A percentile compares a stretch with the other conserved stretches of the same genome.
phyloP scores from a whole-genome alignment of 768 basidiomycete genomes.

The Leccinum uliginosum region DNA sequence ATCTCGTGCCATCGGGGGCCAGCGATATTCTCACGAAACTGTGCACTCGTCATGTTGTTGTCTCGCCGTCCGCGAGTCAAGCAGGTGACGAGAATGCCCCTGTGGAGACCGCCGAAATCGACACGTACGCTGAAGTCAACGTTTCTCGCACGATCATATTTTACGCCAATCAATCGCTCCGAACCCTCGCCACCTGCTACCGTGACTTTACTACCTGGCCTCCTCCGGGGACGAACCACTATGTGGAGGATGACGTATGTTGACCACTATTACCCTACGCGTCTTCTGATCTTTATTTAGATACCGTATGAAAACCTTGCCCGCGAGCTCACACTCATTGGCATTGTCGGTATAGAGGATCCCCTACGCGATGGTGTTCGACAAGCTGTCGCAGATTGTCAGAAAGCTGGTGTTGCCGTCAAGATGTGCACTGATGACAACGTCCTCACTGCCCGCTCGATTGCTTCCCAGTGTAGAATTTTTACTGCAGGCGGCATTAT shows the following conservation, averaged over 20 bases:
- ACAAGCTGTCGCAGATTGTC: conserved; percentile 84
- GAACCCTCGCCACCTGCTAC: conserved; percentile 94
- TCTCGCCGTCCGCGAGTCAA: conserved; percentile 31
- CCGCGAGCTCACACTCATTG: conserved; percentile 75
- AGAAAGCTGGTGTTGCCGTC: conserved; percentile 83
- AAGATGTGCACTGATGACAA: conserved; percentile 99
- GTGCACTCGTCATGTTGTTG: conserved; percentile 71
- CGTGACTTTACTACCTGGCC: conserved; percentile 87
- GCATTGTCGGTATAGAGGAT: conserved; percentile 93
- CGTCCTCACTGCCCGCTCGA: conserved; percentile 89
- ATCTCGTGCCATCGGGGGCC: conserved; percentile 42
- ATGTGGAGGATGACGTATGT: conserved; percentile 53
- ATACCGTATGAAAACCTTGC: conserved; percentile 68
- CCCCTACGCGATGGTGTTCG: conserved; percentile 92
- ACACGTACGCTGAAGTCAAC: conserved; percentile 68
- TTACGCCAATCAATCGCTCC: conserved; percentile 93
- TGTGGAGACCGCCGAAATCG: conserved; percentile 60
- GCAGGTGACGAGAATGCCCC: conserved; percentile 19
- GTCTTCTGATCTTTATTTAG: conserved; percentile 35
- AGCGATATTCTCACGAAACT: conserved; percentile 79
- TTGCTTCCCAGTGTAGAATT: conserved; percentile 94
- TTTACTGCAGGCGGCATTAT: conserved; percentile 91
- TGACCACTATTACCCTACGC: neutral
- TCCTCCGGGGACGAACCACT: conserved; percentile 42
- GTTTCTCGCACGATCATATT: conserved; percentile 93